A percentile compares a stretch with the other conserved stretches of the same genome.
These are phyloP conservation scores for Colletotrichum agaves DNA, from an alignment of 2,329 filamentous ascomycete species.

Conservation along the genomic window DNA sequence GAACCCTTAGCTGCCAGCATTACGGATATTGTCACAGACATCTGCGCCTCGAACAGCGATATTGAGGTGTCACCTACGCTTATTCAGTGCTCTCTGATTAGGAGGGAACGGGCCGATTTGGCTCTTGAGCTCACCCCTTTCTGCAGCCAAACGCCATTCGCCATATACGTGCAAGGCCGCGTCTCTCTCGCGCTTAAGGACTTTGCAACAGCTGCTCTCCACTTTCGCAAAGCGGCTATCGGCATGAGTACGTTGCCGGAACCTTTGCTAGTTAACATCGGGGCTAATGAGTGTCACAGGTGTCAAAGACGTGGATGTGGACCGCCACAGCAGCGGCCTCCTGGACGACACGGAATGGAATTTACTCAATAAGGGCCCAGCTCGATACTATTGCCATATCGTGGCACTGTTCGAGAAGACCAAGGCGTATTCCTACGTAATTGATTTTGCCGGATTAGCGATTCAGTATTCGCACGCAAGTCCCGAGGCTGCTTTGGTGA, in stretches of 20 bases:
- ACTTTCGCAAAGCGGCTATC: conserved; percentile 86
- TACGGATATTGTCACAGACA: conserved; percentile 73
- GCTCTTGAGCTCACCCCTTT: conserved; percentile 68
- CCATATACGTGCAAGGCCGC: conserved; percentile 86
- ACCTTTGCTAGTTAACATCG: conserved; percentile 35
- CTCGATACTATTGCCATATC: conserved; percentile 89
- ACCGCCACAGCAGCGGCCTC: conserved; percentile 71
- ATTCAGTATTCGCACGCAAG: conserved; percentile 68
- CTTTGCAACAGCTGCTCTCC: conserved; percentile 75
- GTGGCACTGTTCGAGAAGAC: conserved; percentile 82
- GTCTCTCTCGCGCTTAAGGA: conserved; percentile 80
- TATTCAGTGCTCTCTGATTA: conserved; percentile 71
- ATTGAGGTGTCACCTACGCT: conserved; percentile 71
- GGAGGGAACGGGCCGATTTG: conserved; percentile 68
- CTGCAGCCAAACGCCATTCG: conserved; percentile 68
- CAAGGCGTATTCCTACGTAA: conserved; percentile 81
- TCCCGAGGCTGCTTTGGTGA: conserved; percentile 54
- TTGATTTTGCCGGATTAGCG: conserved; percentile 83
- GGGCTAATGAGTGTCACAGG: conserved; percentile 51
- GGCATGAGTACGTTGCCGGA: conserved; percentile 75
- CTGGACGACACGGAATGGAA: conserved; percentile 81
- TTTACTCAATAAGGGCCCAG: conserved; percentile 75
- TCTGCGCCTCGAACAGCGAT: conserved; percentile 72
- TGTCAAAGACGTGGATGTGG: conserved; percentile 56
- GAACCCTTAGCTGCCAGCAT: conserved; percentile 68